Conservation (phyloP, 768 basidiomycete species). For the Daedalea quercina region DNA sequence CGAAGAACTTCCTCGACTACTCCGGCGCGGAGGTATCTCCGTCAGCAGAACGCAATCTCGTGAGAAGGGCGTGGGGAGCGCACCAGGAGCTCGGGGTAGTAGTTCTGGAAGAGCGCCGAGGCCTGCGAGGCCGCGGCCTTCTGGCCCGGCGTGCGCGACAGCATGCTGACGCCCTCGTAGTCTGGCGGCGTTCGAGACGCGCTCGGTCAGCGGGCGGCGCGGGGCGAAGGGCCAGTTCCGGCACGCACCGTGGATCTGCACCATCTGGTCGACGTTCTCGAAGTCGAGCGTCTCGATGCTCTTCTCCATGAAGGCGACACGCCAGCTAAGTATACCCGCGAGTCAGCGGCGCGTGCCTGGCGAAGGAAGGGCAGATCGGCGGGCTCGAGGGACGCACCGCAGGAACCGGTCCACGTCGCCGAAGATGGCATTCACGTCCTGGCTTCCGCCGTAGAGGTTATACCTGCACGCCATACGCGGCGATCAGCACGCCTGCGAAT, state of each 20-base stretch:
- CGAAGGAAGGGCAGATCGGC: neutral
- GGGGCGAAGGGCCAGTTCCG: conserved; percentile 36
- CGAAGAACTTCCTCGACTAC: conserved; percentile 71
- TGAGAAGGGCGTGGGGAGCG: conserved; percentile 15
- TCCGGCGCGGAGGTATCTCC: neutral
- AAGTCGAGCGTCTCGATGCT: conserved; percentile 62
- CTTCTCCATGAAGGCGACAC: conserved; percentile 71
- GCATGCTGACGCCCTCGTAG: conserved; percentile 65
- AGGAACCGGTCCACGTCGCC: conserved; percentile 72
- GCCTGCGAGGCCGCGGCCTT: conserved; percentile 75
- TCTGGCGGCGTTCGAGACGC: conserved; percentile 37
- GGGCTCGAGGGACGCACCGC: conserved; percentile 36
- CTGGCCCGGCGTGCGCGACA: conserved; percentile 62
- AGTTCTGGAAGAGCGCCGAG: conserved; percentile 62
- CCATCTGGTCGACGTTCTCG: conserved; percentile 59
- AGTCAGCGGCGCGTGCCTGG: neutral
- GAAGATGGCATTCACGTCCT: conserved; percentile 65
- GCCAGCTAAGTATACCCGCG: conserved; percentile 46
- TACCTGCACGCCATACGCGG: conserved; percentile 37
- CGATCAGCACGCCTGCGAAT: neutral
- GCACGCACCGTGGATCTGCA: conserved; percentile 69
- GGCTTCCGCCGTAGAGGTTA: conserved; percentile 70
- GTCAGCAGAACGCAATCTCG: neutral
- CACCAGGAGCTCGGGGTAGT: conserved; percentile 79
- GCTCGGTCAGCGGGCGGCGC: conserved; percentile 42